Conservation (phyloP, 352 stramenopile genomes). For the Globisporangium orthogonon region DNA sequence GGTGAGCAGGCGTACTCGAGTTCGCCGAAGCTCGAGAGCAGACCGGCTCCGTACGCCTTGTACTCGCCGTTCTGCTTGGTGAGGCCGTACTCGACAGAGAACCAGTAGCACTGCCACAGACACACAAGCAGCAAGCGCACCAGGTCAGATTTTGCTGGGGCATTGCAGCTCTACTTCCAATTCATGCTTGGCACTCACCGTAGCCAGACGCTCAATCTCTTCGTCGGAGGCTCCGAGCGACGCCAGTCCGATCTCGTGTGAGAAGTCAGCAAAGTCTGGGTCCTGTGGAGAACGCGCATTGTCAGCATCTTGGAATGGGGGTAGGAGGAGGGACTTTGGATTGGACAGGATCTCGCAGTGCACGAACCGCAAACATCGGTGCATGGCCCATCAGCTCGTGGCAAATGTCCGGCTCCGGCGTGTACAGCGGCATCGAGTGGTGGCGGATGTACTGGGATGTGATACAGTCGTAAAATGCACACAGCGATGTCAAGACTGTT, state of each 20-base stretch:
- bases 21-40: slow-evolving; percentile 97
- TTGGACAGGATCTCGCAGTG: neutral
- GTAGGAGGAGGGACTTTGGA: neutral
- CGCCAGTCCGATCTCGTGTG: slow-evolving; percentile 94
- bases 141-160: neutral
- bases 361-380: slow-evolving; percentile 92
- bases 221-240: slow-evolving; percentile 94
- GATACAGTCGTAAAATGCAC: neutral
- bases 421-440: slow-evolving; percentile 95
- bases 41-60: slow-evolving; percentile 95
- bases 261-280: slow-evolving; percentile 97
- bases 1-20: slow-evolving; percentile 93
- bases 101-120: slow-evolving; percentile 92
- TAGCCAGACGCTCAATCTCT: slow-evolving; percentile 92
- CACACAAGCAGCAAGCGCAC: neutral
- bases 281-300: slow-evolving; percentile 37
- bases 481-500: neutral
- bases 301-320: neutral
- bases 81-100: slow-evolving; percentile 97
- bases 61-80: slow-evolving; percentile 90
- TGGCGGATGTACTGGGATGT: slow-evolving; percentile 88
- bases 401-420: slow-evolving; percentile 97
- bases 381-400: slow-evolving; percentile 96
- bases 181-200: slow-evolving; percentile 22
- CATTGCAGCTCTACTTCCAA: no score